Conservation (phyloP, 129 eudicot species). For the Saposhnikovia divaricata region DNA sequence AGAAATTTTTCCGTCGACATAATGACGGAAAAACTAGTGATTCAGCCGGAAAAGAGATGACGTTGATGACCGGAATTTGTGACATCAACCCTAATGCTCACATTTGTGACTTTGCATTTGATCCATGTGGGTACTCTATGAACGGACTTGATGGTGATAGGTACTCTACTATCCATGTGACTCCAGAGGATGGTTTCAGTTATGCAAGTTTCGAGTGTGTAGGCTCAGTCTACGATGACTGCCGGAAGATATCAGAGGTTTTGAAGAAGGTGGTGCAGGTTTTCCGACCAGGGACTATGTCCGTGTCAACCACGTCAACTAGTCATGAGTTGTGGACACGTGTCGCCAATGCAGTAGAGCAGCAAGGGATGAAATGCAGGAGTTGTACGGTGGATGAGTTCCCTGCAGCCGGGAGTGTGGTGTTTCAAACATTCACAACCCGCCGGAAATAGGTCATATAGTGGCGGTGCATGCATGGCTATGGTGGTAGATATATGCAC, state of each 20-base stretch:
- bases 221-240: conserved; percentile 42
- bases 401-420: conserved; percentile 56
- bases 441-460: conserved; percentile 34
- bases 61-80: conserved; percentile 46
- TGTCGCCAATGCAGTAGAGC: conserved; percentile 40
- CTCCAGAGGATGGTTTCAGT: conserved; percentile 87
- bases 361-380: conserved; percentile 63
- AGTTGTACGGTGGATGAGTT: conserved; percentile 55
- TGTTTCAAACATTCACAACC: conserved; percentile 53
- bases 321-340: conserved; percentile 33
- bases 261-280: conserved; percentile 59
- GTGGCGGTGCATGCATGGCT: conserved; percentile 9
- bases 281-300: conserved; percentile 56
- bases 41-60: conserved; percentile 63
- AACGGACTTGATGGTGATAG: conserved; percentile 60
- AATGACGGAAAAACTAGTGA: conserved; percentile 59
- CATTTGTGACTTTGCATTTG: conserved; percentile 75
- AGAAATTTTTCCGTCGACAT: conserved; percentile 60
- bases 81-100: conserved; percentile 44
- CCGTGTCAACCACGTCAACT: conserved; percentile 51
- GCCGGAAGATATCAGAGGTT: conserved; percentile 26
- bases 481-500: conserved; percentile 11
- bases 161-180: conserved; percentile 77
- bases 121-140: conserved; percentile 90
- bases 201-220: conserved; percentile 84